Evolutionary conservation across 345 rosid species (phyloP), one percentile per base, ranked within the genome.

Genomic region (Raphanus sativus): DNA sequence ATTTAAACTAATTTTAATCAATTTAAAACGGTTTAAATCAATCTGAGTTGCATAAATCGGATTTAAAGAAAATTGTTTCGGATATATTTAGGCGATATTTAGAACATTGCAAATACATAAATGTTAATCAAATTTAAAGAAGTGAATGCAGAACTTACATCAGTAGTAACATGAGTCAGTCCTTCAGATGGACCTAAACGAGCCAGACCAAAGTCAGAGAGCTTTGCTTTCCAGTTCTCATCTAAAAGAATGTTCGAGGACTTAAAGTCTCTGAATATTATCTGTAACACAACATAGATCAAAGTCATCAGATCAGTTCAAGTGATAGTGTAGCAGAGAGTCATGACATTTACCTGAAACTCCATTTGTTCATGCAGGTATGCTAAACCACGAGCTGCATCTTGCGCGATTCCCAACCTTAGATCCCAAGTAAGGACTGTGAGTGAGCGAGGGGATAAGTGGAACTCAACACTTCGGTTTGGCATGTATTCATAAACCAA

Each of bases 121-220:
- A 45, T 65, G 26, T 62, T 73, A 45, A 12, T 45, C 15, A 45
- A 65, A 9, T 33, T 4, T 29, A 38, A 54, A 42, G 11, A 61
- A 50, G 48, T 73, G 45, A 55, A 55, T 40, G 66, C 21, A 59
- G 65, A 79, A 70, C 89, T 60, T 88, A 94, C 97, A 79, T 90
- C 88, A 58, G 97, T 94, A 9, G 97, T 90, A 68, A 94, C 95
- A 79, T 94, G 98, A 55, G 98, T 94, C 60, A 89, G 80, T 75
- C 98, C 97, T 83, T 90, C 95, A 24, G 86, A 21, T 67, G 97
- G 98, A 42, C 98, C 98, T 77, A 94, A 83, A 76, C 98, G 86
- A 56, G 97, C 98, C 83, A 94, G 73, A 61, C 98, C 98, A 69
- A 94, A 94, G 83, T 94, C 97, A 17, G 98, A 94, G 55, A 94